Percentiles rank a stretch among this genome's conserved stretches.
phyloP scores from a whole-genome alignment of 257 asterid species.

The Lavandula angustifolia region DNA sequence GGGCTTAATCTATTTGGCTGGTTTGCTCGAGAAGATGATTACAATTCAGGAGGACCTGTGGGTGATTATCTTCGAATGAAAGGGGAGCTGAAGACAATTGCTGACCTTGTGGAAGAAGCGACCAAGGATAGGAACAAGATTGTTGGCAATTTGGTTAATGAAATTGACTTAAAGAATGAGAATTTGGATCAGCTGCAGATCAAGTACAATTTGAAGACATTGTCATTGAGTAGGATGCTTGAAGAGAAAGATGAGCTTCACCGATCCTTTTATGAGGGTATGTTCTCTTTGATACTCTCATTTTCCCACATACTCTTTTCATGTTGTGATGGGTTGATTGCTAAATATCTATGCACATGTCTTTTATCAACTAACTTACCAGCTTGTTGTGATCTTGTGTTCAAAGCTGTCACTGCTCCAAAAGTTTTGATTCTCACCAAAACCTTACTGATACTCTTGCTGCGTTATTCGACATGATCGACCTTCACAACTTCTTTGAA shows the following conservation, averaged over 20 bases:
- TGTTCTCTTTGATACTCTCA: constrained; percentile 22
- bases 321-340: not conserved
- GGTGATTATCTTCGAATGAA: constrained; percentile 36
- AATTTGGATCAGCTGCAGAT: constrained; percentile 65
- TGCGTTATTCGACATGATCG: constrained; percentile 16
- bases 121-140: constrained; percentile 43
- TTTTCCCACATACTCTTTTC: constrained; percentile 13
- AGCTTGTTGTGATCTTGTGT: constrained; percentile 13
- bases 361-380: not conserved
- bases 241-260: constrained; percentile 82
- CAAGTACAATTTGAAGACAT: constrained; percentile 51
- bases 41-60: constrained; percentile 32
- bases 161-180: constrained; percentile 66
- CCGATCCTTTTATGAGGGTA: constrained; percentile 79
- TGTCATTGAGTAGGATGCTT: constrained; percentile 77
- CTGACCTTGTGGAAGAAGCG: constrained; percentile 36
- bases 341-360: not conserved
- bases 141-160: constrained; percentile 64
- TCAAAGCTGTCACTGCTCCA: constrained; percentile 8
- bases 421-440: not conserved
- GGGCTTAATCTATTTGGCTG: constrained; percentile 33
- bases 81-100: constrained; percentile 33
- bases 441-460: constrained; percentile 5
- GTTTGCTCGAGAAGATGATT: constrained; percentile 41
- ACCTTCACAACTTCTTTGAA: constrained; percentile 10